Evolutionary conservation across 352 stramenopile genomes (phyloP), one percentile per base, ranked within the genome.

Genomic region (Pilasporangium apinafurcum): DNA sequence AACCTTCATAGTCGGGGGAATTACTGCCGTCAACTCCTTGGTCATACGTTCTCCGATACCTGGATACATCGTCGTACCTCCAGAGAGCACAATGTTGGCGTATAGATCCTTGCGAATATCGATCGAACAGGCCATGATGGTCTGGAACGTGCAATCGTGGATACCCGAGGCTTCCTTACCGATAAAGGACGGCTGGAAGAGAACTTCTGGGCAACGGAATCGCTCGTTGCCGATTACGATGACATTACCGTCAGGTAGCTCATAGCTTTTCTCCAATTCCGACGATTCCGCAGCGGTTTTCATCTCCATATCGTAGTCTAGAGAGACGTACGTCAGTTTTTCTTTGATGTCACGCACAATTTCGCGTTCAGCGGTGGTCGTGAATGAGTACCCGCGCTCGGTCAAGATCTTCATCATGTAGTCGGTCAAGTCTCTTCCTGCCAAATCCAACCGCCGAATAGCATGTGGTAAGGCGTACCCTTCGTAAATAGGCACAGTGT

Each of bases 321-420:
- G 66, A 9, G 92, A 88, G 14, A 98, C 69, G 68, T 98, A 98
- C 42, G 85, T 96, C 22, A 98, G 76, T 65, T 96, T 97, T 73
- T 99, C 96, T 86, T 99, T 99, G 65, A 99, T 98, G 67, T 99
- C 94, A 48, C 81, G 54, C 39, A 81, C 69, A 60, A 98, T 98
- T 77, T 98, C 95, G 56, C 92, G 82, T 54, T 98, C 92, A 39
- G 90, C 90, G 24, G 86, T 95, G 27, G 90, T 97, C 20, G 83
- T 96, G 81, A 97, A 96, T 28, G 82, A 91, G 72, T 97, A 97
- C 41, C 92, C 90, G 59, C 88, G 79, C 65, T 97, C 88, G 5
- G 86, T 96, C 44, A 98, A 59, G 49, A 98, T 96, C 69, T 97
- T 97, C 86, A 97, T 96, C 68, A 98, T 83, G 65, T 98, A 97